Evolutionary conservation across 352 stramenopile genomes (phyloP).

Genomic region (Globisporangium radiosum): DNA sequence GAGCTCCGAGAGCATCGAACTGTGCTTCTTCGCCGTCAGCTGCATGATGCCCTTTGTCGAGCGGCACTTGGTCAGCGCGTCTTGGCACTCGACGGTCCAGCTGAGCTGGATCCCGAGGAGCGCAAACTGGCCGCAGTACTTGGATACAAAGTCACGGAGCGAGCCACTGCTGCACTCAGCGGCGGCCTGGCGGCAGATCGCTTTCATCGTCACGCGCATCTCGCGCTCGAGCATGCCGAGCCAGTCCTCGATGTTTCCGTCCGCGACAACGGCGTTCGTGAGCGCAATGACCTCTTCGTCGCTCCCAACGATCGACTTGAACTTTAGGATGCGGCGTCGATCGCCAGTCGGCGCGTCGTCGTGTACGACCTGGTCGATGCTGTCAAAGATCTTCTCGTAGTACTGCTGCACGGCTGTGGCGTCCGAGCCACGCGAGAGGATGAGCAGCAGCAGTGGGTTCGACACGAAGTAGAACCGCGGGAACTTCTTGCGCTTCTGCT

Average conservation of each 20-base stretch:
- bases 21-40: constrained; percentile 76
- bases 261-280: constrained; percentile 37
- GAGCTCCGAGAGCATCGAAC: constrained; percentile 79
- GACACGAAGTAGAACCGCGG: constrained; percentile 99
- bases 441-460: constrained; percentile 91
- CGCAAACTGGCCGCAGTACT: constrained; percentile 66
- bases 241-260: constrained; percentile 86
- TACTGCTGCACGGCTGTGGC: constrained; percentile 73
- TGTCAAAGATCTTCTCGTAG: constrained; percentile 87
- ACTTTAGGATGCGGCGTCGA: constrained; percentile 59
- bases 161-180: constrained; percentile 41
- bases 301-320: constrained; percentile 63
- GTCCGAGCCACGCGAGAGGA: constrained; percentile 83
- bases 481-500: constrained; percentile 98
- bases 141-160: constrained; percentile 64
- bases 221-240: constrained; percentile 58
- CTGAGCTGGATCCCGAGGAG: constrained; percentile 71
- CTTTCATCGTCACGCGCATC: constrained; percentile 65
- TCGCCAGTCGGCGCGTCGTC: constrained; percentile 27
- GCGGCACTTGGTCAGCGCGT: constrained; percentile 71
- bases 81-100: constrained; percentile 70
- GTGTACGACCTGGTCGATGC: constrained; percentile 71
- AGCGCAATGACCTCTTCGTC: constrained; percentile 77
- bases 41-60: constrained; percentile 82
- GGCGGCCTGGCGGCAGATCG: constrained; percentile 49